These are phyloP conservation scores for Lentinula sp. DNA, from an alignment of 768 basidiomycete genomes.

Conservation along the genomic window DNA sequence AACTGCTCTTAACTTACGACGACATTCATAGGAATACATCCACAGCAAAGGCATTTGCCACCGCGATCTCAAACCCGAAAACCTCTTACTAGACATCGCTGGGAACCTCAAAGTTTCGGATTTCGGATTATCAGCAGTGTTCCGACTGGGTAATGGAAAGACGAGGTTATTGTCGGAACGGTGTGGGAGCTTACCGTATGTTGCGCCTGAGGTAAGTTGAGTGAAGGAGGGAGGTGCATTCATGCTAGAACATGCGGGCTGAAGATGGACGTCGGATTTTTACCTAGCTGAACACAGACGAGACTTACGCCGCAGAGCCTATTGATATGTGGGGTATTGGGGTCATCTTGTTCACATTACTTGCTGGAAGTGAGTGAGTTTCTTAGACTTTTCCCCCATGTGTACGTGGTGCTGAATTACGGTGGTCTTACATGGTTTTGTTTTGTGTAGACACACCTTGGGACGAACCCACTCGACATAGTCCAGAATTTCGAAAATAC, in stretches of 20 bases:
- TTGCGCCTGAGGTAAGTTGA: conserved; percentile 79
- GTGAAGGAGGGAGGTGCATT: too few species aligned
- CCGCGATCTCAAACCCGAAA: conserved; percentile 96
- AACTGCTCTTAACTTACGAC: not conserved
- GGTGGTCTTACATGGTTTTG: not conserved
- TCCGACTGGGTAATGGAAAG: conserved; percentile 75
- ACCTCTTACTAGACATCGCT: conserved; percentile 77
- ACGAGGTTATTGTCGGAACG: conserved; percentile 71
- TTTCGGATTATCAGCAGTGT: conserved; percentile 91
- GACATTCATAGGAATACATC: conserved; percentile 79
- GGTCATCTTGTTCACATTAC: conserved; percentile 86
- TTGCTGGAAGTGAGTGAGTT: conserved; percentile 73
- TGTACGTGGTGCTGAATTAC: too few species aligned
- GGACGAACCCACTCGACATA: conserved; percentile 85
- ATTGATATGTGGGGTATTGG: conserved; percentile 96
- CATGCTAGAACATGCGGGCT: too few species aligned
- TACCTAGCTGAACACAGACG: conserved; percentile 55
- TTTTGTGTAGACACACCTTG: conserved; percentile 85
- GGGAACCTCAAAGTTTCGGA: conserved; percentile 92
- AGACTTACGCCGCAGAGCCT: conserved; percentile 83
- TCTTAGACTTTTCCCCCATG: not conserved
- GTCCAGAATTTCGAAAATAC: conserved; percentile 78
- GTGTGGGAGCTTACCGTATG: conserved; percentile 91
- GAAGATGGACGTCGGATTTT: too few species aligned
- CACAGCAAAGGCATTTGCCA: conserved; percentile 91